These are phyloP conservation scores for Golovinomyces cichoracearum DNA, from an alignment of 2,329 filamentous ascomycete species.

Conservation along the genomic window DNA sequence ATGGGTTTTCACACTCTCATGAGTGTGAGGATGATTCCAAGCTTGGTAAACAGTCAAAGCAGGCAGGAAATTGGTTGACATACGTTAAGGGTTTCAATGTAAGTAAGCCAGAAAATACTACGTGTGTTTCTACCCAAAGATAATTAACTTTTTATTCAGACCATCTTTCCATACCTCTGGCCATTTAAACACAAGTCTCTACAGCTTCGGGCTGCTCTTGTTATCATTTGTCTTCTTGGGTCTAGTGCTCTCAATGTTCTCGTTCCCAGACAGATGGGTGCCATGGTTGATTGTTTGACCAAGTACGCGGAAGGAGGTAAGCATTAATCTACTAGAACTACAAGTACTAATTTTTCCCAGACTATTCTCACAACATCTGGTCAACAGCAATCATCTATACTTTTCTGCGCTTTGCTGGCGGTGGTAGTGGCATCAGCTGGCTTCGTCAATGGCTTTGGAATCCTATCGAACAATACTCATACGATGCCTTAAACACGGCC, in stretches of 20 bases:
- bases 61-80: slow-evolving; percentile 50
- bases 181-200: slow-evolving; percentile 53
- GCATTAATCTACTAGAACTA: background rate
- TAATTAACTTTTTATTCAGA: background rate
- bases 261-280: slow-evolving; percentile 58
- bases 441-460: slow-evolving; percentile 42
- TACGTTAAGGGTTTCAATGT: slow-evolving; percentile 49
- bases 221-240: slow-evolving; percentile 47
- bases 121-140: background rate
- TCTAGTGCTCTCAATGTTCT: slow-evolving; percentile 50
- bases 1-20: background rate
- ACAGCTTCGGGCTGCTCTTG: slow-evolving; percentile 48
- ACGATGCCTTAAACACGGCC: slow-evolving; percentile 75
- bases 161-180: slow-evolving; percentile 96
- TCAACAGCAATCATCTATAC: slow-evolving; percentile 6
- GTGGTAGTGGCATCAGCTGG: background rate
- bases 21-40: slow-evolving; percentile 22
- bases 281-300: slow-evolving; percentile 50
- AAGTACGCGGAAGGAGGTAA: slow-evolving; percentile 4
- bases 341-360: slow-evolving; percentile 21
- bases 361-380: slow-evolving; percentile 44
- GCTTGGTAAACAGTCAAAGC: slow-evolving; percentile 42
- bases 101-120: slow-evolving; percentile 7
- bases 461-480: slow-evolving; percentile 88
- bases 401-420: background rate